Evolutionary conservation across 1,284 basidiomycete species (phyloP).

Genomic region (Apiotrichum gracile): DNA sequence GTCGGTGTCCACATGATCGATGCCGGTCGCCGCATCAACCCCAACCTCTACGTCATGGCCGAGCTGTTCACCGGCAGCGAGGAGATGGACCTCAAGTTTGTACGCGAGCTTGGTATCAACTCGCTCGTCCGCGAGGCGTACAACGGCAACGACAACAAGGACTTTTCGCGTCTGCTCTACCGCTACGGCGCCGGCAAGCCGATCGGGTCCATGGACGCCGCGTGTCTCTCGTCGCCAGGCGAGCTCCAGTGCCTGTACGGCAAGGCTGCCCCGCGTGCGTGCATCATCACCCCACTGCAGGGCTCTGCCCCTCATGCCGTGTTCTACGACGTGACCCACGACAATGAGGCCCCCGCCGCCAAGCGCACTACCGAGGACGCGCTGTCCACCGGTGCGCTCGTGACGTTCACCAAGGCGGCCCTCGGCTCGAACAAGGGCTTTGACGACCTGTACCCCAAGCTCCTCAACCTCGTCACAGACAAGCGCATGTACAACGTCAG

Average conservation of each 20-base stretch:
- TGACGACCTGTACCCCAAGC: conserved; percentile 90
- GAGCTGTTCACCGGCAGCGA: conserved; percentile 95
- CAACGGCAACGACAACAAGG: conserved; percentile 81
- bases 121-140: conserved; percentile 85
- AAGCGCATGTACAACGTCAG: conserved; percentile 67
- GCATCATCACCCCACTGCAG: conserved; percentile 67
- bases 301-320: conserved; percentile 85
- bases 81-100: conserved; percentile 86
- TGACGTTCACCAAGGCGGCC: conserved; percentile 77
- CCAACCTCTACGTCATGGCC: conserved; percentile 89
- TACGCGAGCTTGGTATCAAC: conserved; percentile 83
- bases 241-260: conserved; percentile 67
- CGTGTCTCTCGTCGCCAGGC: conserved; percentile 67
- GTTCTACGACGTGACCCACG: conserved; percentile 89
- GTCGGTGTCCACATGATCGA: conserved; percentile 91
- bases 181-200: conserved; percentile 75
- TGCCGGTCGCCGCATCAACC: conserved; percentile 78
- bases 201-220: conserved; percentile 81
- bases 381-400: conserved; percentile 80
- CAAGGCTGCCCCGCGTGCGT: conserved; percentile 66
- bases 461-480: conserved; percentile 79
- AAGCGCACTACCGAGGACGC: conserved; percentile 90
- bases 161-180: conserved; percentile 77
- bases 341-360: conserved; percentile 82
- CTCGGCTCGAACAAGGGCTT: conserved; percentile 91